phyloP scores from a whole-genome alignment of 768 basidiomycete species.

The Boletus fagicola region DNA sequence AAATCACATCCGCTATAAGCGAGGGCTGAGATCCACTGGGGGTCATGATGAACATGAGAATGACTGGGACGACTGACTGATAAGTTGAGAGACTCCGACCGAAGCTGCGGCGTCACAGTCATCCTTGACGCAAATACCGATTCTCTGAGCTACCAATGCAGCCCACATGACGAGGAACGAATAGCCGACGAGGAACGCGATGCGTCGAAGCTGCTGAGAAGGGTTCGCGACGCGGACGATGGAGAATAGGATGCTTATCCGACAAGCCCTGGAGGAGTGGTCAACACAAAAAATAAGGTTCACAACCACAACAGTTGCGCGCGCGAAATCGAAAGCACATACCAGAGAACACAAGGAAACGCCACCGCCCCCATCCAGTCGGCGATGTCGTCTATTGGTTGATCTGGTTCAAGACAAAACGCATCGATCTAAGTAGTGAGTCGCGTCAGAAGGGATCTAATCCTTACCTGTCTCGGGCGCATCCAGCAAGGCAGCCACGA shows the following conservation, averaged over 20 bases:
- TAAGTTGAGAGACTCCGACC: constrained; percentile 19
- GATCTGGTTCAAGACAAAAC: background rate
- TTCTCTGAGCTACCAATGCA: constrained; percentile 18
- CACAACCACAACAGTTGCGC: too few species aligned
- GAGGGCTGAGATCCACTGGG: background rate
- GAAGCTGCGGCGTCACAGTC: constrained; percentile 1
- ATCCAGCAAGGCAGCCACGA: constrained; percentile 12
- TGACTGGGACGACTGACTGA: constrained; percentile 16
- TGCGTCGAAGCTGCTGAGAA: constrained; percentile 1
- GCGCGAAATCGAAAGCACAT: background rate
- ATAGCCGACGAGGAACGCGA: constrained; percentile 4
- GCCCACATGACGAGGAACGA: constrained; percentile 28
- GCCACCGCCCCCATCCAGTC: constrained; percentile 15
- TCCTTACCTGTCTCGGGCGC: constrained; percentile 3
- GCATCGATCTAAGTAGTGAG: background rate
- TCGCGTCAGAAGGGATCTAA: background rate
- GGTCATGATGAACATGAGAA: too few species aligned
- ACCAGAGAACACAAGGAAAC: constrained; percentile 25
- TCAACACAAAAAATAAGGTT: constrained; percentile 1
- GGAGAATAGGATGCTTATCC: constrained; percentile 26
- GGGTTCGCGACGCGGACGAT: constrained; percentile 21
- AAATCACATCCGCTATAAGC: constrained; percentile 18
- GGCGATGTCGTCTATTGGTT: background rate
- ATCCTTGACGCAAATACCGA: constrained; percentile 2
- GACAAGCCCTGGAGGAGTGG: constrained; percentile 17